Base-by-base conservation (phyloP, 2,329 filamentous ascomycete genomes). In the Orbilia quercus region DNA sequence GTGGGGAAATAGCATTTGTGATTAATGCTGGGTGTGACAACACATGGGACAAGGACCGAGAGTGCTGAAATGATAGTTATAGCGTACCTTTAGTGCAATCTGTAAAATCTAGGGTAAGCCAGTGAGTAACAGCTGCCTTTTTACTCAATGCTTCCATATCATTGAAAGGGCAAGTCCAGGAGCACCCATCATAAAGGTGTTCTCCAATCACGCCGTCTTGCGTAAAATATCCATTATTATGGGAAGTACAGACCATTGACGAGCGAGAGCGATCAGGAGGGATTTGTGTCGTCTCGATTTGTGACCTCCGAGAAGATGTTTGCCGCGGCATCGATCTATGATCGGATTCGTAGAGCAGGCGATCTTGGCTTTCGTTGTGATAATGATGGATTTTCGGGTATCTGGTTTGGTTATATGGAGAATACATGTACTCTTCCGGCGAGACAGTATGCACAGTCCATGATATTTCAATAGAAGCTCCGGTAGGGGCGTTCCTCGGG, bases 321-420 rank as follows among this genome's bases (percentile, higher is more conserved):
- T 58, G 62, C 4, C 50, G 50, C 36, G 40, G 42, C n/a, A n/a
- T n/a, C n/a, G 23, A 40, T 11, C 31, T 66, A 44, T 66, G 62
- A 2, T 38, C 47, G n/a, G 23, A 40, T 18, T 18, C 25, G 18
- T 66, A 51, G 22, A 57, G 44, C 14, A 66, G 16, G n/a, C 62
- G 42, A 12, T 58, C 48, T 34, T 42, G 28, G 9, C 51, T 51
- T 31, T 58, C 62, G 12, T 50, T 9, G 20, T 66, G 62, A n/a
- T 66, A 66, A n/a, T 66, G 62, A 42, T 66, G 62, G n/a, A 66
- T 66, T 31, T 14, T 42, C 6, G 62, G 51, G 22, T 66, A 44
- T 22, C 31, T 23, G 6, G 11, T 34, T 44, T 25, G 18, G 28
- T 40, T 57, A 25, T 40, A 62, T 1, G 62, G 62, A 28, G 62